phyloP scores from a whole-genome alignment of 495 filamentous ascomycete genomes.

The Neurospora sp. region DNA sequence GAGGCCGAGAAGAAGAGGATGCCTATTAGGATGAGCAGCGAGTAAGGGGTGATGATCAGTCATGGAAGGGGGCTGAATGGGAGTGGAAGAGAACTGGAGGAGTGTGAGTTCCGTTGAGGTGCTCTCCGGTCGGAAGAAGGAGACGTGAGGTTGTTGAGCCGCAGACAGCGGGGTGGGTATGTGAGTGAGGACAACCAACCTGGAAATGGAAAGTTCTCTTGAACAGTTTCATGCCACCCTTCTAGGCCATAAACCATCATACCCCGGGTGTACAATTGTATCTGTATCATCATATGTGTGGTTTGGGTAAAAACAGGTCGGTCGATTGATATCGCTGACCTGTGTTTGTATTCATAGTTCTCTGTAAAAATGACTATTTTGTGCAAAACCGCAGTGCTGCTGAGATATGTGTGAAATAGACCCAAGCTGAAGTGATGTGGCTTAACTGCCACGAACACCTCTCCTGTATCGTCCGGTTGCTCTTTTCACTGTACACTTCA shows the following conservation, averaged over 20 bases:
- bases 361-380: background rate
- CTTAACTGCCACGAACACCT: background rate
- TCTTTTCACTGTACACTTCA: background rate
- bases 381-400: background rate
- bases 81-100: background rate
- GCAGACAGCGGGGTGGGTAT: background rate
- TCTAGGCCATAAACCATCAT: background rate
- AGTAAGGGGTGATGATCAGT: background rate
- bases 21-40: background rate
- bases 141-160: background rate
- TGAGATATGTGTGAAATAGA: background rate
- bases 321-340: background rate
- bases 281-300: background rate
- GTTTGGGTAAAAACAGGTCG: background rate
- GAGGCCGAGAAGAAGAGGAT: slow-evolving; percentile 18
- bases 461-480: background rate
- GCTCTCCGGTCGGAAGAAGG: background rate
- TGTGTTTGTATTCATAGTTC: background rate
- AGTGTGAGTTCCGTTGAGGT: background rate
- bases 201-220: background rate
- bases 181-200: background rate
- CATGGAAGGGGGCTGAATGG: background rate
- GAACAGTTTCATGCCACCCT: background rate
- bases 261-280: background rate
- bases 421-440: background rate